A percentile compares a stretch with the other conserved stretches of the same genome.
These are phyloP conservation scores for Leccinum holopus DNA, from an alignment of 1,284 basidiomycete genomes.

Conservation along the genomic window DNA sequence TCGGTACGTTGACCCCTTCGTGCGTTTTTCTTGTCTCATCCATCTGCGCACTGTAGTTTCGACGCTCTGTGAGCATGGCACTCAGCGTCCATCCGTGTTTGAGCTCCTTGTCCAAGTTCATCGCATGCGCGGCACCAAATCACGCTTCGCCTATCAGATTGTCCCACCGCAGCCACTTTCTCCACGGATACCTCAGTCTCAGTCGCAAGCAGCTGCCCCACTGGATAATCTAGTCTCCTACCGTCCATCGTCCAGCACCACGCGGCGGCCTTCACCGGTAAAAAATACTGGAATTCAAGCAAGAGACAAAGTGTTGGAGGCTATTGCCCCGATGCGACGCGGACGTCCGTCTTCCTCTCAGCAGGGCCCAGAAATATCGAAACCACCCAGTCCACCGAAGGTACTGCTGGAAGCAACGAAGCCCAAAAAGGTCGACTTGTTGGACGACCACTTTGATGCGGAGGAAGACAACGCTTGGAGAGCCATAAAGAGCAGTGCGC, in stretches of 20 bases:
- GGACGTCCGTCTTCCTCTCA: conserved; percentile 54
- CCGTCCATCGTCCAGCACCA: conserved; percentile 33
- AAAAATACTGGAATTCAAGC: conserved; percentile 55
- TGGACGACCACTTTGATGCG: conserved; percentile 42
- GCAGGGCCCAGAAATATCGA: conserved; percentile 33
- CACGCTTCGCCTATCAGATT: conserved; percentile 68
- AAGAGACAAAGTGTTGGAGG: conserved; percentile 71
- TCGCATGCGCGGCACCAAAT: conserved; percentile 79
- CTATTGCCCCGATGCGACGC: conserved; percentile 74
- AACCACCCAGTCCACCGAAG: conserved; percentile 43
- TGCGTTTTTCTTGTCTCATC: conserved; percentile 12
- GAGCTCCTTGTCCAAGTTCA: conserved; percentile 79
- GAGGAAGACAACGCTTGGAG: conserved; percentile 60
- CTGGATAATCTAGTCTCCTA: conserved; percentile 42
- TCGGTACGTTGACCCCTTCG: conserved; percentile 58
- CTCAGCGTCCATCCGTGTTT: conserved; percentile 79
- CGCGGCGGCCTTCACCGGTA: conserved; percentile 18
- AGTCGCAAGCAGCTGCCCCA: conserved; percentile 25
- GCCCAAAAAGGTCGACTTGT: conserved; percentile 36
- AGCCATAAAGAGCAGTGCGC: conserved; percentile 31
- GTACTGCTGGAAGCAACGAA: conserved; percentile 18
- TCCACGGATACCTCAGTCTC: conserved; percentile 38
- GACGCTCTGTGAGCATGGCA: conserved; percentile 85
- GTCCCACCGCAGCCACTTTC: conserved; percentile 49
- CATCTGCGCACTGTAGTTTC: conserved; percentile 51